Base-by-base conservation (phyloP, 164 flowering plant species). In the Tinospora cordifolia region DNA sequence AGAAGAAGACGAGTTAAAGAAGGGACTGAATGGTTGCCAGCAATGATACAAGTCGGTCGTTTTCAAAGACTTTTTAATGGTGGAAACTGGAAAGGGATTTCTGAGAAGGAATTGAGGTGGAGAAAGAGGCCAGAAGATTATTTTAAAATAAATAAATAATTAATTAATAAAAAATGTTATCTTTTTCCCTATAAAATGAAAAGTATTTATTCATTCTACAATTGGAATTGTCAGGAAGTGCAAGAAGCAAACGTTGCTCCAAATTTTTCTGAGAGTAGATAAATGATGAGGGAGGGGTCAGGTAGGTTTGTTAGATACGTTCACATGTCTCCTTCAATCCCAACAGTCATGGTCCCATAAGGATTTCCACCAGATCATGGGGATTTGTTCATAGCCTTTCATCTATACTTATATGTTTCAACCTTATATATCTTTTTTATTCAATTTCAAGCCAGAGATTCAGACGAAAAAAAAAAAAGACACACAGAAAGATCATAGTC, bases 321-420 rank as follows among this genome's bases (percentile, higher is more conserved):
- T 80, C 40, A 66, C 68, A 74, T 81, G 84, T 81, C 86, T 66
- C 83, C 83, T 78, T 81, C 83, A 75, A 71, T 75, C 72, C 72
- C 38, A 81, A 78, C 84, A 81, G 69, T 69, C 62, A 40, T 62
- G 74, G 78, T 69, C 69, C 82, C 79, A 68, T 17, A 11, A 6
- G 69, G 76, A 76, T 77, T 65, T 70, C 65, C 59, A 66, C 68
- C 68, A 77, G 71, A 77, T 77, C 71, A 24, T 27, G n/a, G 27
- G 69, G 71, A 62, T 15, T 71, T 59, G 17, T 19, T 70, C 14
- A 12, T 26, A 66, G 65, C 41, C 25, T 40, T 49, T 30, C 59
- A 51, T 6, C 22, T 12, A 15, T n/a, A 17, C 19, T 7, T 51
- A 51, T 6, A 30, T 30, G 36, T 30, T 30, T 30, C 59, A 51